Conservation (phyloP, 345 rosid genomes). For the Acer negundo region DNA sequence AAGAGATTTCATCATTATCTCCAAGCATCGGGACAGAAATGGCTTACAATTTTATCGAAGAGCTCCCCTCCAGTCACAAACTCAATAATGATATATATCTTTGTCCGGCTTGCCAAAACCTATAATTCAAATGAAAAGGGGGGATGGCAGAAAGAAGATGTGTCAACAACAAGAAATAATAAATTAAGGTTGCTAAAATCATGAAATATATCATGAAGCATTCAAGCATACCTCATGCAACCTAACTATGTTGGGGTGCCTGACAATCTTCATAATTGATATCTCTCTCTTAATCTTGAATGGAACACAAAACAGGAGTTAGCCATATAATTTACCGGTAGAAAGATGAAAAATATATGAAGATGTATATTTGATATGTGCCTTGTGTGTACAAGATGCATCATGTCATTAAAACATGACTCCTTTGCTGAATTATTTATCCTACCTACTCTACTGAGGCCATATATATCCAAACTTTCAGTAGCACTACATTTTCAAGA, state of each 20-base stretch:
- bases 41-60: slow-evolving; percentile 73
- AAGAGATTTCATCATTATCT: neutral
- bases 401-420: neutral
- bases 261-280: slow-evolving; percentile 89
- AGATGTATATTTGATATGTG: neutral
- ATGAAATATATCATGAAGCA: slow-evolving; percentile 7
- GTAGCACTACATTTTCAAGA: neutral
- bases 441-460: neutral
- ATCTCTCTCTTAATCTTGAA: slow-evolving; percentile 85
- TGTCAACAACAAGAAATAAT: neutral
- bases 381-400: neutral
- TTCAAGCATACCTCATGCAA: slow-evolving; percentile 68
- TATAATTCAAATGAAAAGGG: slow-evolving; percentile 20
- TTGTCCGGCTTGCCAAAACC: slow-evolving; percentile 79
- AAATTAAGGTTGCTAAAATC: slow-evolving; percentile 2
- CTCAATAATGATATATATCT: slow-evolving; percentile 87
- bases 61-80: slow-evolving; percentile 91
- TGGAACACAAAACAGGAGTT: slow-evolving; percentile 3
- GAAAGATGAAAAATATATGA: neutral
- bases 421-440: neutral
- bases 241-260: slow-evolving; percentile 82
- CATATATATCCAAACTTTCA: neutral
- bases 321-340: neutral
- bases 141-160: neutral
- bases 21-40: neutral